Base-by-base conservation (phyloP, 306 rosid species). In the Spatholobus suberectus region DNA sequence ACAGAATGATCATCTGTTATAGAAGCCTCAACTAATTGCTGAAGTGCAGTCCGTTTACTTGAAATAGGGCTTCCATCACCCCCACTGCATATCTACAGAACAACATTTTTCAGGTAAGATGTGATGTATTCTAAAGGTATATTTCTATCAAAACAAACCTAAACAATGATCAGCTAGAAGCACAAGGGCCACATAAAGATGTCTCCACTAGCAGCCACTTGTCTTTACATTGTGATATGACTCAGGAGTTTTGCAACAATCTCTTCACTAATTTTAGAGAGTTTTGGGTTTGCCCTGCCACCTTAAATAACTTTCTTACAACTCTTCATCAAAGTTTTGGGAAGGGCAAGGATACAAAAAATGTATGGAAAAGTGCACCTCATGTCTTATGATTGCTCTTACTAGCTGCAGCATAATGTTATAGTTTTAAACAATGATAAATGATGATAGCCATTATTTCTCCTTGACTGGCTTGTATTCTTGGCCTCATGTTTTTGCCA, bases 21-120 rank as follows among this genome's bases (percentile, higher is more conserved):
- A 43, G 99, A 96, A 81, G 93, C 92, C 71, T 94, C 95, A 40
- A 92, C 86, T 82, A 96, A 83, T 83, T 96, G 97, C 82, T 94
- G 97, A 85, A 96, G 92, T 37, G 99, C 97, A 75, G 82, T 81
- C 57, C 87, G 87, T 85, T 92, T 96, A 77, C 90, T 92, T 61
- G 92, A 86, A 77, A 88, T 32, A 70, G 93, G 89, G 85, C 89
- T 90, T 83, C 89, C 97, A 84, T 84, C 94, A 70, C 86, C 83
- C 57, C 92, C 97, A 69, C 88, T 83, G 86, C 89, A 83, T 72
- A 96, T 90, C 99, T 96, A 83, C 63, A 75, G 70, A 47, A 54
- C 9, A 70, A 67, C 63, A 40, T 41, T 38, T 38, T 74, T 74
- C 67, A 75, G 40, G 78, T 40, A 20, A 5, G 6, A 67, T 54